Evolutionary conservation across 2,329 filamentous ascomycete genomes (phyloP).

Genomic region (Arthrobotrys musiformis): DNA sequence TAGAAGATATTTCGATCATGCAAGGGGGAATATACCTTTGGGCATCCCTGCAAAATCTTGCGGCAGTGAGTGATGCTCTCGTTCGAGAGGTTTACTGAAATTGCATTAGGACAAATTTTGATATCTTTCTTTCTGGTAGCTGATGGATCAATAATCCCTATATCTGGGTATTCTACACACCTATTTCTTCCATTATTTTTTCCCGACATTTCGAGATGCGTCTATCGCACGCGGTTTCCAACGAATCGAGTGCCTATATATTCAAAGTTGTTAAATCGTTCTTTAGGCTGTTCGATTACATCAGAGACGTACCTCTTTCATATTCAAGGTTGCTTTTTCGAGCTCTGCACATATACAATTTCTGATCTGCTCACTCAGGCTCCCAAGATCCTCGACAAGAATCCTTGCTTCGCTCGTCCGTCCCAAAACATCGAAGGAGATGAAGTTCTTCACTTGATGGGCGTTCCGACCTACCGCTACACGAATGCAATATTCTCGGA

Average conservation of each 20-base stretch:
- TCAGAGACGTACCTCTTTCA: not conserved
- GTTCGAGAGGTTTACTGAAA: not conserved
- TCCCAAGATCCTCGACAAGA: not conserved
- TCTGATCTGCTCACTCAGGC: conserved; percentile 1
- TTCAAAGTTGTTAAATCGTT: too few relatives aligned
- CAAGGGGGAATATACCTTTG: not conserved
- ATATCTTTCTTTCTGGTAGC: not conserved
- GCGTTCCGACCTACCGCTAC: not conserved
- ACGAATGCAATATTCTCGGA: not conserved
- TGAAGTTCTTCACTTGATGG: not conserved
- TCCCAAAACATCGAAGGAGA: not conserved
- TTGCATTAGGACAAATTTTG: not conserved
- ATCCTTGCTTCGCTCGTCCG: not conserved
- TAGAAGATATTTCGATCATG: too few relatives aligned
- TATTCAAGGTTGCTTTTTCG: not conserved
- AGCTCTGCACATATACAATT: conserved; percentile 13
- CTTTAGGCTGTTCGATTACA: too few relatives aligned
- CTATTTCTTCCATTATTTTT: not conserved
- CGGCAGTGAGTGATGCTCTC: not conserved
- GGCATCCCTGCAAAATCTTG: not conserved
- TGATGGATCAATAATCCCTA: not conserved
- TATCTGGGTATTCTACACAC: too few relatives aligned
- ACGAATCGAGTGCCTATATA: not conserved
- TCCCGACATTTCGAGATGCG: not conserved
- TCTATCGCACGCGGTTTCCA: not conserved